phyloP scores from a whole-genome alignment of 202 grass and related monocot species.

The Setaria italica region DNA sequence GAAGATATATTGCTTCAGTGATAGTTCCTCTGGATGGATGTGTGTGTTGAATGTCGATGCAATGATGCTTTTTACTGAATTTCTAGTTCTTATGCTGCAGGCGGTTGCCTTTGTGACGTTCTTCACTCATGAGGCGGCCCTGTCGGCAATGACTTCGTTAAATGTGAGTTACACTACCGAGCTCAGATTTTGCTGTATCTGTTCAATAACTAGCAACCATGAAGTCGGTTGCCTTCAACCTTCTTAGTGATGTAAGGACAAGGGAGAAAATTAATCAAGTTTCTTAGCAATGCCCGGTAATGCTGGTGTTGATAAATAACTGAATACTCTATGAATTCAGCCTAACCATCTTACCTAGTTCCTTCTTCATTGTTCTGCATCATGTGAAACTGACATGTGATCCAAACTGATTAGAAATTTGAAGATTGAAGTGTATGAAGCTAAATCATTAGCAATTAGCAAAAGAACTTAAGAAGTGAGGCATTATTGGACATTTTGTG shows the following conservation, averaged over 20 bases:
- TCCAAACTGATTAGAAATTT: conserved; percentile 7
- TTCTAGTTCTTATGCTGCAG: conserved; percentile 56
- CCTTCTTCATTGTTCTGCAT: not conserved
- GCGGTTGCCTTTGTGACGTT: conserved; percentile 91
- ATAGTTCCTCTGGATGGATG: not conserved
- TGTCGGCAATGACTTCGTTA: conserved; percentile 67
- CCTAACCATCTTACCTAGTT: conserved; percentile 3
- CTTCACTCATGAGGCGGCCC: conserved; percentile 70
- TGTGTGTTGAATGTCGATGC: not conserved
- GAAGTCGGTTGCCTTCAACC: not conserved
- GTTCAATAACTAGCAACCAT: not conserved
- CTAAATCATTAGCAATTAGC: not conserved
- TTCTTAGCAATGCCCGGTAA: not conserved
- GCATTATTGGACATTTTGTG: not conserved
- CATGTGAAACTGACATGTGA: not conserved
- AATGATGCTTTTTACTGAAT: not conserved
- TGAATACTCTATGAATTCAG: not conserved
- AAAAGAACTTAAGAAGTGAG: not conserved
- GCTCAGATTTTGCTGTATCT: not conserved
- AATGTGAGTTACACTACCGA: conserved; percentile 59
- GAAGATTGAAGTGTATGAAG: not conserved
- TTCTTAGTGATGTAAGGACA: not conserved
- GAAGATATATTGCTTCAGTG: not conserved
- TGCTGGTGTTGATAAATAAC: not conserved
- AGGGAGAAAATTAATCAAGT: not conserved